These are phyloP conservation scores for Phytophthora fragariae DNA, from an alignment of 352 stramenopile genomes.

Conservation along the genomic window DNA sequence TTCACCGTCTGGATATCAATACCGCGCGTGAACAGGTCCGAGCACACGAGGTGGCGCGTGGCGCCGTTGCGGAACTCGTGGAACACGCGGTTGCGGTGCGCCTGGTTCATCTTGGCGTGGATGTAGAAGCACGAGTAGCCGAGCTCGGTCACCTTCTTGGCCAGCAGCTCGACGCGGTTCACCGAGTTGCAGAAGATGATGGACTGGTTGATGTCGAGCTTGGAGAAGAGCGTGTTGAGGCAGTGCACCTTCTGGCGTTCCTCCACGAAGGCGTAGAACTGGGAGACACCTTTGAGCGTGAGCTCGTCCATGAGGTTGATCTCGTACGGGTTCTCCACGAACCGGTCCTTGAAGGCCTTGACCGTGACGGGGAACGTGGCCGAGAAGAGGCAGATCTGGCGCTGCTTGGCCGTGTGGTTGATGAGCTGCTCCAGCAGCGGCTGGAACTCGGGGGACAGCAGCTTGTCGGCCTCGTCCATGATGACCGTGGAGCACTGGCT, in stretches of 20 bases:
- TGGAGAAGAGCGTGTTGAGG: conserved; percentile 99
- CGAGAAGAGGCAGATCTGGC: conserved; percentile 99
- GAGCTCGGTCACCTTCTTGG: conserved; percentile 99
- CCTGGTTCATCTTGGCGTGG: conserved; percentile 99
- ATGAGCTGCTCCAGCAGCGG: conserved; percentile 98
- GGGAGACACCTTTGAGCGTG: conserved; percentile 98
- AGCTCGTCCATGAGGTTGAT: conserved; percentile 99
- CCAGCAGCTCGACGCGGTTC: conserved; percentile 98
- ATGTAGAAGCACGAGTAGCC: conserved; percentile 99
- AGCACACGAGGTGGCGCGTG: conserved; percentile 98
- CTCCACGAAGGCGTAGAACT: conserved; percentile 99
- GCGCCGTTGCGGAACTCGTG: conserved; percentile 99
- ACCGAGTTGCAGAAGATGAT: conserved; percentile 99
- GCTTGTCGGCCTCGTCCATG: conserved; percentile 99
- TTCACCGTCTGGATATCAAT: conserved; percentile 99
- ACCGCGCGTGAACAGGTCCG: conserved; percentile 98
- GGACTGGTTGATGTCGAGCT: conserved; percentile 99
- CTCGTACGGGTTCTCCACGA: conserved; percentile 98
- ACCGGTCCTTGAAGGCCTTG: conserved; percentile 99
- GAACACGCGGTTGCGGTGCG: conserved; percentile 99
- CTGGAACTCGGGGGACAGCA: conserved; percentile 99
- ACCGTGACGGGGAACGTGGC: conserved; percentile 99
- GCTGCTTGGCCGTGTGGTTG: conserved; percentile 92
- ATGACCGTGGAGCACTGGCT: conserved; percentile 97
- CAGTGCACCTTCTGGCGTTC: conserved; percentile 99